These are phyloP conservation scores for Tricholoma sp. DNA, from an alignment of 768 basidiomycete genomes.

Conservation along the genomic window DNA sequence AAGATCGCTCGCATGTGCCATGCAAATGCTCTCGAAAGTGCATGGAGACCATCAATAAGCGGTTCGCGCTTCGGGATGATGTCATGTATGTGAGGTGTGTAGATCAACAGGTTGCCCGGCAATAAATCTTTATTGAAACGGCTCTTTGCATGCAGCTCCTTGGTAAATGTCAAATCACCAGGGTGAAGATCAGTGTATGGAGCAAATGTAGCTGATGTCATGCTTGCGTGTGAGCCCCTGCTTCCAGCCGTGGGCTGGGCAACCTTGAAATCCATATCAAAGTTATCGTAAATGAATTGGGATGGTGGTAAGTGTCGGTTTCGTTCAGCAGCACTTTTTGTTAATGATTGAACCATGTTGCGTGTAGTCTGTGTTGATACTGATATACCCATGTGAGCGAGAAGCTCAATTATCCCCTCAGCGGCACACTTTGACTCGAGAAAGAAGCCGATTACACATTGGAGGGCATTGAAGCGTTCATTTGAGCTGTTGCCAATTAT, in stretches of 20 bases:
- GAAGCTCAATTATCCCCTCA: too few relatives aligned
- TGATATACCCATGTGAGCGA: too few relatives aligned
- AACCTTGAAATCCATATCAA: slow-evolving; percentile 13
- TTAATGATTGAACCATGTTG: slow-evolving; percentile 14
- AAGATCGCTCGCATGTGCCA: slow-evolving; percentile 14
- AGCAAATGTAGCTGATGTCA: too few relatives aligned
- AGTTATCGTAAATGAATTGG: slow-evolving; percentile 7
- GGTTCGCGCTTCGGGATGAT: slow-evolving; percentile 5
- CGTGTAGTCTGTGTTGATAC: too few relatives aligned
- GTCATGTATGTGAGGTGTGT: background rate
- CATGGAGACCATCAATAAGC: slow-evolving; percentile 1
- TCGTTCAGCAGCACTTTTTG: slow-evolving; percentile 4
- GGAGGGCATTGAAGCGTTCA: too few relatives aligned
- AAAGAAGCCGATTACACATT: too few relatives aligned
- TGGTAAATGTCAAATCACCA: too few relatives aligned
- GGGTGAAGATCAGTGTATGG: too few relatives aligned
- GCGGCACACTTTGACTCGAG: too few relatives aligned
- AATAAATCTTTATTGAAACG: too few relatives aligned
- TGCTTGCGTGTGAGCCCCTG: too few relatives aligned
- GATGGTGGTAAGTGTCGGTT: background rate
- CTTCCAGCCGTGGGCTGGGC: slow-evolving; percentile 9
- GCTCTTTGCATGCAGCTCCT: slow-evolving; percentile 10
- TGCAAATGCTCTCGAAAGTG: slow-evolving; percentile 13
- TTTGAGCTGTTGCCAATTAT: too few relatives aligned
- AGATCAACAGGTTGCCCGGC: background rate